These are phyloP conservation scores for Boeremia exigua DNA, from an alignment of 2,329 filamentous ascomycete species.

Conservation along the genomic window DNA sequence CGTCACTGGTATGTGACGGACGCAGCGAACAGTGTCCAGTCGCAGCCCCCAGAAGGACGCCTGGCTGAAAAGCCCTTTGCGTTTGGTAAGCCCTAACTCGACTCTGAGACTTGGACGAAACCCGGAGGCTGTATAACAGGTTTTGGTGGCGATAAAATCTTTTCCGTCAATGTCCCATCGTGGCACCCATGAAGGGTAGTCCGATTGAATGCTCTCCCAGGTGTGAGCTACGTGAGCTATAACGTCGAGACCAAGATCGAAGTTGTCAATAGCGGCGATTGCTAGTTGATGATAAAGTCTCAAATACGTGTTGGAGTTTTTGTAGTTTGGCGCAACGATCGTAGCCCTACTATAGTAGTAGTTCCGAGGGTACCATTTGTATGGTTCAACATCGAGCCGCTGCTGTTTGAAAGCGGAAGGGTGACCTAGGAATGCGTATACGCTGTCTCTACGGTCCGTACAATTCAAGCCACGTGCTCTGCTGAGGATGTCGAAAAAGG, in stretches of 20 bases:
- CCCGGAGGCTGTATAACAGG: not conserved
- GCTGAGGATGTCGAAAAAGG: conserved; percentile 9
- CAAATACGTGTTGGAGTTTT: not conserved
- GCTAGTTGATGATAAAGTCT: not conserved
- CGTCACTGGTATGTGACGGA: not conserved
- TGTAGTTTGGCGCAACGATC: conserved; percentile 5
- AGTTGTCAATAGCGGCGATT: not conserved
- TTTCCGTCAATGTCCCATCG: not conserved
- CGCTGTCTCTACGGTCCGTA: conserved; percentile 6
- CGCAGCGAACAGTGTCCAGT: not conserved
- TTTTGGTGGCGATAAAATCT: not conserved
- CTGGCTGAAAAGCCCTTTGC: not conserved
- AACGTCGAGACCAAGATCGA: not conserved
- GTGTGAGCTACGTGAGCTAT: not conserved
- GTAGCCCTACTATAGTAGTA: not conserved
- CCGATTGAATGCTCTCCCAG: not conserved
- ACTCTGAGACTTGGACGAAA: not conserved
- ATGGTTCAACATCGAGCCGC: conserved; percentile 5
- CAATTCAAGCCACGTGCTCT: not conserved
- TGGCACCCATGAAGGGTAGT: conserved; percentile 3
- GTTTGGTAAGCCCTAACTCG: not conserved
- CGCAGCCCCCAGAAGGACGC: not conserved
- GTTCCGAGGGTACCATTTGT: conserved; percentile 5
- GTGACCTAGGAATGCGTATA: conserved; percentile 19
- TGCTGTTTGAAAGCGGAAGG: conserved; percentile 16